Evolutionary conservation across 2,329 filamentous ascomycete species (phyloP).

Genomic region (Botryotinia calthae): DNA sequence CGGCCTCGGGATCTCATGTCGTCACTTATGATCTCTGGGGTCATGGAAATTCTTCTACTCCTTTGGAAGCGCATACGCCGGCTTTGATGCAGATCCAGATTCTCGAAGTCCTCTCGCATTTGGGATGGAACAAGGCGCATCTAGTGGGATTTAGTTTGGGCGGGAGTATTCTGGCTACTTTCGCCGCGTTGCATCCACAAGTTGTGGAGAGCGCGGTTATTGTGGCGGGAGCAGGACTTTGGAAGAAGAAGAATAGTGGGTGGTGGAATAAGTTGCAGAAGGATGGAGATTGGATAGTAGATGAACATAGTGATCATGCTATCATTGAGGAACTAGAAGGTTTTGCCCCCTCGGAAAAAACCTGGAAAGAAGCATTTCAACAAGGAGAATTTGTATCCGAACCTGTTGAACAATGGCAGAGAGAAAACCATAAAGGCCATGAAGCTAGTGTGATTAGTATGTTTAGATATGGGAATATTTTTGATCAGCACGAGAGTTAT

Average conservation of each 20-base stretch:
- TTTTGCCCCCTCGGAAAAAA: conserved; percentile 38
- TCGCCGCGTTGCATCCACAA: conserved; percentile 37
- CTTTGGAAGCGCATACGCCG: conserved; percentile 43
- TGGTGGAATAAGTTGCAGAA: conserved; percentile 19
- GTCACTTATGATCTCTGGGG: conserved; percentile 52
- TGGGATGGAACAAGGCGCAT: not conserved
- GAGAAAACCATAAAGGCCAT: conserved; percentile 47
- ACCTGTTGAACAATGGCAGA: conserved; percentile 50
- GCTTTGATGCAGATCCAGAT: conserved; percentile 46
- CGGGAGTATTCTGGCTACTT: conserved; percentile 36
- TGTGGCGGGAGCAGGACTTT: conserved; percentile 49
- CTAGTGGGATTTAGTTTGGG: not conserved
- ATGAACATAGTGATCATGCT: conserved; percentile 17
- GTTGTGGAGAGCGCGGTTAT: conserved; percentile 42
- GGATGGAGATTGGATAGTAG: conserved; percentile 21
- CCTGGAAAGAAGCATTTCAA: conserved; percentile 46
- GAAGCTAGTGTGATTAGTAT: conserved; percentile 46
- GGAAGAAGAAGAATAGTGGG: conserved; percentile 32
- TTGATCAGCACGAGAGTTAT: conserved; percentile 36
- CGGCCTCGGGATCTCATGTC: conserved; percentile 41
- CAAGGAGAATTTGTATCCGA: conserved; percentile 47
- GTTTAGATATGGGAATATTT: conserved; percentile 46
- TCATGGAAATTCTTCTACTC: conserved; percentile 52
- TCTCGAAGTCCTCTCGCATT: conserved; percentile 26
- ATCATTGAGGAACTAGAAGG: conserved; percentile 40